Evolutionary conservation across 371 early-diverging fungal species (phyloP).

Genomic region (Mortierella sp.): DNA sequence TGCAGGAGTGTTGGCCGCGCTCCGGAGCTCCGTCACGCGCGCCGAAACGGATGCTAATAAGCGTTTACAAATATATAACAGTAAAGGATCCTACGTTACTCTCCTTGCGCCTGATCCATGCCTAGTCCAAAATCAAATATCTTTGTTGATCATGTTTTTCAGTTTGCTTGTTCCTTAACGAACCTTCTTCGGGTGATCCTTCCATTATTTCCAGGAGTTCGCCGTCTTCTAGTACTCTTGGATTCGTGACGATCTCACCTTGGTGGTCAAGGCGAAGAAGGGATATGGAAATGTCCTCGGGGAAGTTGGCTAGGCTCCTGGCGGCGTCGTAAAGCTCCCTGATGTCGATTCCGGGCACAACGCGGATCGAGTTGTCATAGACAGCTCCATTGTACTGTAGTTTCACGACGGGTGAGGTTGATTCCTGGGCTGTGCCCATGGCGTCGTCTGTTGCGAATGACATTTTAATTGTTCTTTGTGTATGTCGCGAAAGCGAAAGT

Average conservation of each 20-base stretch:
- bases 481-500: too few species aligned
- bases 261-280: constrained; percentile 34
- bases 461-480: background rate
- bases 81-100: background rate
- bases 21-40: constrained; percentile 34
- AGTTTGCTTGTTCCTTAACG: background rate
- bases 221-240: constrained; percentile 19
- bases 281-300: constrained; percentile 10
- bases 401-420: constrained; percentile 33
- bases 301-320: constrained; percentile 32
- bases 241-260: constrained; percentile 40
- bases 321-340: constrained; percentile 33
- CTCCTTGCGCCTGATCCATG: background rate
- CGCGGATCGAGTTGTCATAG: constrained; percentile 49
- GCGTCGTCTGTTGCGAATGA: constrained; percentile 8
- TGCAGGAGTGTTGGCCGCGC: background rate
- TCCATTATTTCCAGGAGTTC: constrained; percentile 50
- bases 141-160: background rate
- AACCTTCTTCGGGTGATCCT: constrained; percentile 33
- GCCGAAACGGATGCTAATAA: constrained; percentile 27
- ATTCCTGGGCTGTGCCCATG: background rate
- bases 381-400: constrained; percentile 52
- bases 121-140: too few species aligned
- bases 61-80: background rate
- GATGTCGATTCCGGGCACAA: constrained; percentile 15